Evolutionary conservation across 2,329 filamentous ascomycete genomes (phyloP), one percentile per base, ranked within the genome.

Genomic region (Bipolaris zeicola): DNA sequence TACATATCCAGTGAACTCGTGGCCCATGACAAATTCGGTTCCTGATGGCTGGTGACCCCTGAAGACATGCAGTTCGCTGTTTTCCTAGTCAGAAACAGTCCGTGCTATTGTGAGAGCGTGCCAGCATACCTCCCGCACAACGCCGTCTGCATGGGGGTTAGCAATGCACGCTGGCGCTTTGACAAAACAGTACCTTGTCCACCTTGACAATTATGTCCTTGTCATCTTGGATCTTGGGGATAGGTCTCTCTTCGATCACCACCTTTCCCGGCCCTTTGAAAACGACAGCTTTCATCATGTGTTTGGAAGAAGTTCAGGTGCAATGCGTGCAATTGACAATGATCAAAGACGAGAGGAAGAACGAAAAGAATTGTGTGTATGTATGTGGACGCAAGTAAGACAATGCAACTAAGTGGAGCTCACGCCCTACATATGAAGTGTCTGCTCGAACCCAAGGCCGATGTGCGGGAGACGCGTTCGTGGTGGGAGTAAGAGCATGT

Each of bases 201-300:
- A 96, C 91, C 75, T 91, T 93, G 70, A 96, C 86, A 64, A 96
- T 87, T 55, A 94, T 85, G 73, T 96, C 93, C 54, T 82, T 84
- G 5, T 85, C 82, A 57, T 90, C 82, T 66, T 88, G 81, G 61
- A 96, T 83, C 64, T 85, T 84, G 1, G 93, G 93, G 11, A 94
- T 83, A 0, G 92, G 92, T 18, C 91, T 84, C 57, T 95, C 86
- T 77, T 96, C 89, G 52, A 97, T 78, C 0, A 84, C 88, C 52
- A 96, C 83, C 70, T 90, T 87, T 68, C 85, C 82, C 3, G 90
- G 89, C 2, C 89, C 91, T 60, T 94, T 88, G 79, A 96, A 96
- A 52, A 96, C 85, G 28, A 97, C 91, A 28, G 92, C 92, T 76
- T 90, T 90, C 93, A 97, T 96, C 0, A 85, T 71, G 22, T 62